A percentile compares a stretch with the other conserved stretches of the same genome.
These are phyloP conservation scores for Nakataea oryzae DNA, from an alignment of 2,329 filamentous ascomycete species.

Conservation along the genomic window DNA sequence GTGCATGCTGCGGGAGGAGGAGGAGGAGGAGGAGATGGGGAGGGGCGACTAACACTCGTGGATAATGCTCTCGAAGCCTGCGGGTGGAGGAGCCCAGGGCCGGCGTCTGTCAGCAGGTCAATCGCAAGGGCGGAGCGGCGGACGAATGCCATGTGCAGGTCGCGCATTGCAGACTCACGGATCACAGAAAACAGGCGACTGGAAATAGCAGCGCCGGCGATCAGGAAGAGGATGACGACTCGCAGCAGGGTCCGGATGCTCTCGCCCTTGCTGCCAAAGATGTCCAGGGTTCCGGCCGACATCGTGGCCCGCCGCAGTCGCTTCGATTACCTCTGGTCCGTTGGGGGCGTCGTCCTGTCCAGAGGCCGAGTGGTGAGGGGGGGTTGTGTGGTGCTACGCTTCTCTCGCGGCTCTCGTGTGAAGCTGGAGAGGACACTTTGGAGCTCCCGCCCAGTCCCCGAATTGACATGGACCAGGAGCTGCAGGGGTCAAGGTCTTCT, in stretches of 20 bases:
- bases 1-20: conserved; percentile 5
- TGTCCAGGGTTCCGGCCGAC: conserved; percentile 33
- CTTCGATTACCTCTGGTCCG: neutral
- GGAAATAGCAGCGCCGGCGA: conserved; percentile 82
- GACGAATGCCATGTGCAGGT: neutral
- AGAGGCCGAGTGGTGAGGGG: neutral
- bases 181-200: conserved; percentile 98
- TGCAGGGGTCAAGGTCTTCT: neutral
- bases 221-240: conserved; percentile 80
- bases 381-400: conserved; percentile 1
- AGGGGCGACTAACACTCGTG: conserved; percentile 75
- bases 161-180: conserved; percentile 48
- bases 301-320: conserved; percentile 23
- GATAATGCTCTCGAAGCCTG: conserved; percentile 97
- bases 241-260: conserved; percentile 79
- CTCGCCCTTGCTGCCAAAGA: conserved; percentile 63
- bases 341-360: neutral
- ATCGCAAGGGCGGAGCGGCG: neutral
- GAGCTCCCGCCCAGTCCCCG: conserved; percentile 7
- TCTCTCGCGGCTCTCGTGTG: neutral
- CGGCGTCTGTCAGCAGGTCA: neutral
- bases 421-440: conserved; percentile 13
- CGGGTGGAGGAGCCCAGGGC: conserved; percentile 1
- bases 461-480: neutral
- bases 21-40: conserved; percentile 14